A percentile compares a stretch with the other conserved stretches of the same genome.
Conservation (phyloP, 352 stramenopile genomes). For the Phytopythium boreale region DNA sequence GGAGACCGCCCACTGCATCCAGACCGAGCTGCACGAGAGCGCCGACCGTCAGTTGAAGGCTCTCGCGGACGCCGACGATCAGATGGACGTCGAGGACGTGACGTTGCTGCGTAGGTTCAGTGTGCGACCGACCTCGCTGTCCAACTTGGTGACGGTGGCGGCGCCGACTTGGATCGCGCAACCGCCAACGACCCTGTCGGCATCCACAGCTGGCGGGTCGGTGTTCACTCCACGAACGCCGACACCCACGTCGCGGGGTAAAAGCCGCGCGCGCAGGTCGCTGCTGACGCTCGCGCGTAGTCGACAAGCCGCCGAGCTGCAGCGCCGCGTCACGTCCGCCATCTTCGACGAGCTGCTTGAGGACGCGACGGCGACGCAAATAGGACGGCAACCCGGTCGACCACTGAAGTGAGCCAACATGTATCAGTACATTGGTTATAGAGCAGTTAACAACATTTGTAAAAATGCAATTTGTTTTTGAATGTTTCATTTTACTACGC, state of each 20-base stretch:
- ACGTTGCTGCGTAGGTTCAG: neutral
- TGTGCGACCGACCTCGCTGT: neutral
- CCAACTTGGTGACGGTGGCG: neutral
- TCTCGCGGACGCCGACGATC: neutral
- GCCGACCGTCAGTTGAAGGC: neutral
- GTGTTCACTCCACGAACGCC: slow-evolving; percentile 18
- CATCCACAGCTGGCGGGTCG: neutral
- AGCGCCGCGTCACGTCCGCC: slow-evolving; percentile 27
- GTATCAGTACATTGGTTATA: neutral
- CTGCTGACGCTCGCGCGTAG: slow-evolving; percentile 22
- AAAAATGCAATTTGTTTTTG: too few relatives aligned
- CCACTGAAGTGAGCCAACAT: neutral
- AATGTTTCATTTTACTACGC: too few relatives aligned
- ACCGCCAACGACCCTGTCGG: neutral
- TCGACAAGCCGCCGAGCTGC: slow-evolving; percentile 28
- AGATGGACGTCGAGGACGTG: slow-evolving; percentile 2
- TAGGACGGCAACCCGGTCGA: neutral
- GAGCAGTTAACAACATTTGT: too few relatives aligned
- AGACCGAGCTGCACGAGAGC: neutral
- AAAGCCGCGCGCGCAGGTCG: slow-evolving; percentile 11
- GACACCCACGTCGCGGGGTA: slow-evolving; percentile 20
- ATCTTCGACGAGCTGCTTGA: slow-evolving; percentile 34
- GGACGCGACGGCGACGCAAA: neutral
- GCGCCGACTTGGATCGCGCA: slow-evolving; percentile 1
- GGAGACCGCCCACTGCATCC: neutral